Conservation (phyloP, 805 yeast species). For the Saccharomyces eubayanus region DNA sequence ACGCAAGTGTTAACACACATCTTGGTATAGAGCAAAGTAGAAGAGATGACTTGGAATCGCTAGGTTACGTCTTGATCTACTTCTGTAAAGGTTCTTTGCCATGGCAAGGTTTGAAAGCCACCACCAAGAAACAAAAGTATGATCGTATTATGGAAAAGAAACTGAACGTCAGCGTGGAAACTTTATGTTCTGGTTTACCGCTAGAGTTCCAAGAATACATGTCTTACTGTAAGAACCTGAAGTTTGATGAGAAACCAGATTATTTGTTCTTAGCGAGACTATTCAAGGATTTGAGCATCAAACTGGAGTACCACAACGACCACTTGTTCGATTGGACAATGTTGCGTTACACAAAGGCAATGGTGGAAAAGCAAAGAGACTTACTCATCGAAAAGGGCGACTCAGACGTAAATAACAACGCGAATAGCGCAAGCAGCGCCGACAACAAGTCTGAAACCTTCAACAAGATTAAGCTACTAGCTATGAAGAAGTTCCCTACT, state of each 20-base stretch:
- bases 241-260: constrained; percentile 97
- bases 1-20: constrained; percentile 92
- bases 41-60: constrained; percentile 91
- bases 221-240: constrained; percentile 80
- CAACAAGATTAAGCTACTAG: constrained; percentile 26
- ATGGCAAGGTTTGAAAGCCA: constrained; percentile 98
- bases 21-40: constrained; percentile 94
- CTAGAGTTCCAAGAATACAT: constrained; percentile 82
- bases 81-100: constrained; percentile 95
- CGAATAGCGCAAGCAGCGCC: constrained; percentile 2
- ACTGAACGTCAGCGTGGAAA: constrained; percentile 82
- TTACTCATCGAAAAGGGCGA: constrained; percentile 5
- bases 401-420: constrained; percentile 4
- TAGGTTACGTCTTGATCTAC: constrained; percentile 90
- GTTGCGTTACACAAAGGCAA: constrained; percentile 32
- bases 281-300: constrained; percentile 81
- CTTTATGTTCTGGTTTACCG: constrained; percentile 90
- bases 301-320: constrained; percentile 88
- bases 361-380: constrained; percentile 27
- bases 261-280: constrained; percentile 82
- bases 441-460: constrained; percentile 23
- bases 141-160: constrained; percentile 95
- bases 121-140: constrained; percentile 95
- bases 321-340: constrained; percentile 97
- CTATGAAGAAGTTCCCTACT: constrained; percentile 29